Evolutionary conservation across 192 early-diverging fungal genomes (phyloP).

Genomic region (Pilaira anomala): DNA sequence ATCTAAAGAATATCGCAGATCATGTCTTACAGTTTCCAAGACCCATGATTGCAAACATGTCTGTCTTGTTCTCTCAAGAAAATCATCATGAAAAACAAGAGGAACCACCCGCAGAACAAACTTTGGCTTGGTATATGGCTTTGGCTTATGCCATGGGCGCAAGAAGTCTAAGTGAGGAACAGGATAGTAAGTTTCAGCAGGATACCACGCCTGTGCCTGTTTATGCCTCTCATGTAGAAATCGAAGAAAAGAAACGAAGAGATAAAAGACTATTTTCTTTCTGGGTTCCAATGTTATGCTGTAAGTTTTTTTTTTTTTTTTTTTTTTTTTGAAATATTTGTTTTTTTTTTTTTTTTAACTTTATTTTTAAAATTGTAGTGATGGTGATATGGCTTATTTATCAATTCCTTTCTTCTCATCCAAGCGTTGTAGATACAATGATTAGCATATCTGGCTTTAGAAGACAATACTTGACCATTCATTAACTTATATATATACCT

Average conservation of each 20-base stretch:
- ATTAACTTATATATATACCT: slow-evolving; percentile 3
- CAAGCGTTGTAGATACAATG: slow-evolving; percentile 13
- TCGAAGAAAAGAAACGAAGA: slow-evolving; percentile 23
- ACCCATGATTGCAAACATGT: slow-evolving; percentile 28
- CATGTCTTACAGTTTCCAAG: slow-evolving; percentile 22
- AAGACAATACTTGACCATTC: slow-evolving; percentile 18
- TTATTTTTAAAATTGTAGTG: too few species aligned
- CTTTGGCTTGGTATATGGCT: slow-evolving; percentile 33
- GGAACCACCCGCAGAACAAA: slow-evolving; percentile 18
- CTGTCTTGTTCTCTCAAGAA: slow-evolving; percentile 8
- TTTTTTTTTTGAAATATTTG: neutral
- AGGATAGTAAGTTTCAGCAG: neutral
- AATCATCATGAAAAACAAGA: neutral
- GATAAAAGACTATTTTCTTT: slow-evolving; percentile 23
- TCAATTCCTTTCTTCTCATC: slow-evolving; percentile 29
- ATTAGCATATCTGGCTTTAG: slow-evolving; percentile 24
- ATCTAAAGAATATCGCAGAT: slow-evolving; percentile 13
- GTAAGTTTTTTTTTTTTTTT: slow-evolving; percentile 19
- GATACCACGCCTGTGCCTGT: neutral
- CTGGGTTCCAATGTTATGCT: slow-evolving; percentile 30
- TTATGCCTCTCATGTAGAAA: neutral
- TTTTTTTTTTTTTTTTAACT: neutral
- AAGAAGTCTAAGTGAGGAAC: slow-evolving; percentile 4
- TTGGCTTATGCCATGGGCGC: slow-evolving; percentile 30
- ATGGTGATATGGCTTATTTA: slow-evolving; percentile 24